Conservation (phyloP, 306 rosid species). For the Cucurbita argyrosperma region DNA sequence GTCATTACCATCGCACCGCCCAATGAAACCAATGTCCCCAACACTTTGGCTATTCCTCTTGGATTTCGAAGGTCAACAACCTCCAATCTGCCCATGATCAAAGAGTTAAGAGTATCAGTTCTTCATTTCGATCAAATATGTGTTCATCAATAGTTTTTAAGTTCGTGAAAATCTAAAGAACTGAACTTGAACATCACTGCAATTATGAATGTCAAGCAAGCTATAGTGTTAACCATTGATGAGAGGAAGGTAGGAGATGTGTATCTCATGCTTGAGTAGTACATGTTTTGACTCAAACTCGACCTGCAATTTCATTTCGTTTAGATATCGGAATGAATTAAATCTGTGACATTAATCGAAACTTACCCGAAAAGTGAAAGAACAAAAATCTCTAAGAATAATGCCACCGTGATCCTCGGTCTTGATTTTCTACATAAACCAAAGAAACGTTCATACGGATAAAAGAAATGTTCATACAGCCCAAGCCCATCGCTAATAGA, state of each 20-base stretch:
- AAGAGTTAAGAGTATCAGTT: not conserved
- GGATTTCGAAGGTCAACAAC: conserved; percentile 29
- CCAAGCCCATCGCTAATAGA: too few relatives aligned
- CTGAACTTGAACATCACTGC: conserved; percentile 43
- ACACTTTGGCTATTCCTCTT: conserved; percentile 47
- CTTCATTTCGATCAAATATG: too few relatives aligned
- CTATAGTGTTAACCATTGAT: conserved; percentile 51
- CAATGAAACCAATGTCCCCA: conserved; percentile 53
- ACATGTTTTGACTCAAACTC: conserved; percentile 45
- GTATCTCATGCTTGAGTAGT: conserved; percentile 66
- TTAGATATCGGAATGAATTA: not conserved
- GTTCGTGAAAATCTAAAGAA: not conserved
- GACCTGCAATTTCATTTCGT: conserved; percentile 23
- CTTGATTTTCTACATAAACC: conserved; percentile 33
- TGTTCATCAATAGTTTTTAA: not conserved
- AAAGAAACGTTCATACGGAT: too few relatives aligned
- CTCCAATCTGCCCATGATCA: conserved; percentile 29
- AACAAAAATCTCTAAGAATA: conserved; percentile 53
- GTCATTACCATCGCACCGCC: conserved; percentile 75
- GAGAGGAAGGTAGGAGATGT: conserved; percentile 70
- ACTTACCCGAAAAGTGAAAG: conserved; percentile 75
- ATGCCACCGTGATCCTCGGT: conserved; percentile 49
- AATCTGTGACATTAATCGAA: not conserved
- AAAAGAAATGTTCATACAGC: not conserved
- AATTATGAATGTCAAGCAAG: conserved; percentile 61